Conservation (phyloP, 306 rosid species). For the Mimosa pudica region DNA sequence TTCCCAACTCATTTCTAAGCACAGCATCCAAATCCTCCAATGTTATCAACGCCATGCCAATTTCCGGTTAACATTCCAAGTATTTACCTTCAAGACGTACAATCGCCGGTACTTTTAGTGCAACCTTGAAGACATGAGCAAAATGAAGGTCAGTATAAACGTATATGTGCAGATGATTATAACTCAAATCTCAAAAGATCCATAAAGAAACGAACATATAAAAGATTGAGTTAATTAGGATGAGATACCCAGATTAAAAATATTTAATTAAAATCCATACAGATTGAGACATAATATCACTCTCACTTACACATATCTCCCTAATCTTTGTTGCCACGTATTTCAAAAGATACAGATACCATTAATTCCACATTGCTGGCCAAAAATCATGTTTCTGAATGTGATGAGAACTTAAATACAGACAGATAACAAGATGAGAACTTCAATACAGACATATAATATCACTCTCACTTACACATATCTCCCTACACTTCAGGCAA, state of each 20-base stretch:
- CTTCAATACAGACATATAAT: too few species aligned
- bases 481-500: neutral
- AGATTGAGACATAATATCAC: neutral
- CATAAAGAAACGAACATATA: neutral
- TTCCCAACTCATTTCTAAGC: too few species aligned
- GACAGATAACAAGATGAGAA: too few species aligned
- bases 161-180: neutral
- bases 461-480: too few species aligned
- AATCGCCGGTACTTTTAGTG: slow-evolving; percentile 52
- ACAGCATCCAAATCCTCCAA: too few species aligned
- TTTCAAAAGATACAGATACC: slow-evolving; percentile 7
- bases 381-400: slow-evolving; percentile 27
- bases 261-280: neutral
- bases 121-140: slow-evolving; percentile 52
- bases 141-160: neutral
- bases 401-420: slow-evolving; percentile 11
- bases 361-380: slow-evolving; percentile 16
- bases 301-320: neutral
- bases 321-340: neutral
- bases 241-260: neutral
- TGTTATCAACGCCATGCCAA: too few species aligned
- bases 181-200: neutral
- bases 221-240: neutral
- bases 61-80: neutral
- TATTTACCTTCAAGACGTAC: slow-evolving; percentile 57